These are phyloP conservation scores for Sordariomycetes sp. DNA, from an alignment of 2,329 filamentous ascomycete genomes.

Conservation along the genomic window DNA sequence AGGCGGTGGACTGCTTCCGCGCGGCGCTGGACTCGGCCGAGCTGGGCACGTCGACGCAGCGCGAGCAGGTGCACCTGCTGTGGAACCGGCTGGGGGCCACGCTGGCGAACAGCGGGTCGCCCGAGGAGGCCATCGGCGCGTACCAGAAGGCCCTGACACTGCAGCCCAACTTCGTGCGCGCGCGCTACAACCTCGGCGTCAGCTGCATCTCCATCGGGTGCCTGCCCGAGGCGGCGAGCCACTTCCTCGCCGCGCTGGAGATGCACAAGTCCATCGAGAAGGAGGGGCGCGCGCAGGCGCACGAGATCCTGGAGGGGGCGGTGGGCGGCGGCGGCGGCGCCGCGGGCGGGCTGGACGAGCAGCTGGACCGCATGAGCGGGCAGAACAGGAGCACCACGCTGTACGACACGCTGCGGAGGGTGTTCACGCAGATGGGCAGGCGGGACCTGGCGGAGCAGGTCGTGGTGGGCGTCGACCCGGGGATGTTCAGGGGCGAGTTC, in stretches of 20 bases:
- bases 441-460: slow-evolving; percentile 83
- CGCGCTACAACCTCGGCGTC: slow-evolving; percentile 92
- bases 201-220: slow-evolving; percentile 97
- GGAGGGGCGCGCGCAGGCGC: slow-evolving; percentile 71
- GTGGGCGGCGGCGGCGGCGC: slow-evolving; percentile 24
- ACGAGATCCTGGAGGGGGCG: slow-evolving; percentile 62
- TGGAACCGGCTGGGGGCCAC: slow-evolving; percentile 97
- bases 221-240: slow-evolving; percentile 83
- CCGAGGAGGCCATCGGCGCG: slow-evolving; percentile 91
- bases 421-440: slow-evolving; percentile 94
- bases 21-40: slow-evolving; percentile 81
- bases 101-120: slow-evolving; percentile 85
- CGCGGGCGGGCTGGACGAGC: slow-evolving; percentile 43
- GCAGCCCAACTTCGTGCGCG: slow-evolving; percentile 92
- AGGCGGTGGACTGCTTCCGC: slow-evolving; percentile 96
- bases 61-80: slow-evolving; percentile 79
- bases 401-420: slow-evolving; percentile 84
- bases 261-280: slow-evolving; percentile 94
- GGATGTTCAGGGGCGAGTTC: slow-evolving; percentile 67
- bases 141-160: slow-evolving; percentile 88
- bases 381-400: slow-evolving; percentile 97
- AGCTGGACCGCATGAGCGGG: slow-evolving; percentile 76
- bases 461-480: slow-evolving; percentile 80
- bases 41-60: slow-evolving; percentile 71
- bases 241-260: slow-evolving; percentile 79